Percentiles rank a stretch among this genome's conserved stretches.
Evolutionary conservation across 805 yeast genomes (phyloP).

Genomic region (Debaryomyces castellii): DNA sequence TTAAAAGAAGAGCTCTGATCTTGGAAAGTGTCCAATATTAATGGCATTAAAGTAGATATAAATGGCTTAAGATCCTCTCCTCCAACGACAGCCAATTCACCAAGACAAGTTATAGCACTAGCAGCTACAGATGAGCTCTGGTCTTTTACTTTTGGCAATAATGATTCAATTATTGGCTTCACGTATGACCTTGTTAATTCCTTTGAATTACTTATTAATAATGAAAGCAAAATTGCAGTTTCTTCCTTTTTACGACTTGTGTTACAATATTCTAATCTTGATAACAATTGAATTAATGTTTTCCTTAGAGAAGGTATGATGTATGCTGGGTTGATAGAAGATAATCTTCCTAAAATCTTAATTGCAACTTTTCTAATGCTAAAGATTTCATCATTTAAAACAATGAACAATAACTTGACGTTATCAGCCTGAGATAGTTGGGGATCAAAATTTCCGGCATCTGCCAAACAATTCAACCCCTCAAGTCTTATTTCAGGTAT

Average conservation of each 20-base stretch:
- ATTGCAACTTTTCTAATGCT: conserved; percentile 78
- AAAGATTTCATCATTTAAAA: conserved; percentile 88
- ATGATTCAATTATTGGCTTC: conserved; percentile 82
- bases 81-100: conserved; percentile 84
- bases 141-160: conserved; percentile 74
- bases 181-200: conserved; percentile 88
- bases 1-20: conserved; percentile 89
- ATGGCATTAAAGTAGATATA: conserved; percentile 77
- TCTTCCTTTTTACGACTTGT: conserved; percentile 79
- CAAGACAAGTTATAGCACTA: conserved; percentile 80
- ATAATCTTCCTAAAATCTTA: conserved; percentile 76
- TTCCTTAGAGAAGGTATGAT: conserved; percentile 91
- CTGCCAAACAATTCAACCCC: conserved; percentile 62
- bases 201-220: conserved; percentile 73
- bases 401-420: conserved; percentile 79
- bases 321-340: conserved; percentile 89
- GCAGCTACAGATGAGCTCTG: conserved; percentile 79
- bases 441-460: conserved; percentile 75
- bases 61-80: conserved; percentile 80
- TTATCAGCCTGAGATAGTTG: conserved; percentile 94
- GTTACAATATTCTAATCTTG: conserved; percentile 81
- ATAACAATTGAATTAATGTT: conserved; percentile 77
- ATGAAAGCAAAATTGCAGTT: conserved; percentile 71
- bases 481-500: conserved; percentile 81
- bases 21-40: conserved; percentile 81